phyloP scores from a whole-genome alignment of 345 rosid genomes.

The Acer yangbiense region DNA sequence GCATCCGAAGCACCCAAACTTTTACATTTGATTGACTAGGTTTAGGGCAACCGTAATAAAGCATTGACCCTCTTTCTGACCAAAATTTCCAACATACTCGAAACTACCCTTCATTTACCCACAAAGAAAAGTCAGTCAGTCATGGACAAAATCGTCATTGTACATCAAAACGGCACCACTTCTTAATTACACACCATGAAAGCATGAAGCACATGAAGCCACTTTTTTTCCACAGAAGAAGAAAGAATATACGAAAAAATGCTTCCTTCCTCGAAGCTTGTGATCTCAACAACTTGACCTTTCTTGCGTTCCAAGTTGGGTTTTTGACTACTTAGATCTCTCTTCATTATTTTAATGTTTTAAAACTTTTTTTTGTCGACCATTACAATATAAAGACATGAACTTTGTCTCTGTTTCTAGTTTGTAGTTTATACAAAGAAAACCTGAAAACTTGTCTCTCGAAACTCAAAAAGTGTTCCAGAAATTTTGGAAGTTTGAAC shows the following conservation, averaged over 20 bases:
- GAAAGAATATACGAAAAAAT: slow-evolving; percentile 11
- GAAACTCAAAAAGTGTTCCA: slow-evolving; percentile 12
- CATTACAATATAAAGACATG: neutral
- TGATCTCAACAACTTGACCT: neutral
- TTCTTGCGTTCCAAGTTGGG: neutral
- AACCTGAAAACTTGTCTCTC: neutral
- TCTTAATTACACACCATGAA: neutral
- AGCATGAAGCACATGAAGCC: neutral
- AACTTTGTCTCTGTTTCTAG: neutral
- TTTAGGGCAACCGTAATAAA: neutral
- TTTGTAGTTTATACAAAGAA: neutral
- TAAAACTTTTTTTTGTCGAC: neutral
- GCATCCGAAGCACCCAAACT: neutral
- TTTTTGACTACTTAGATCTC: neutral
- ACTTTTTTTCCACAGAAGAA: neutral
- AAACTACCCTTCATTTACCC: neutral
- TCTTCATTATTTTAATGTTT: neutral
- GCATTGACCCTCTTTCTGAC: no score
- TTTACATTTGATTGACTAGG: neutral
- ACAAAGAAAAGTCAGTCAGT: neutral
- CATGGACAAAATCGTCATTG: neutral
- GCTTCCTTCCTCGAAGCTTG: slow-evolving; percentile 4
- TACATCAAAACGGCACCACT: neutral
- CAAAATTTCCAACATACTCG: neutral
- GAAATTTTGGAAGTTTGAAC: slow-evolving; percentile 25